These are phyloP conservation scores for Parascedosporium putredinis DNA, from an alignment of 2,329 filamentous ascomycete genomes.

Conservation along the genomic window DNA sequence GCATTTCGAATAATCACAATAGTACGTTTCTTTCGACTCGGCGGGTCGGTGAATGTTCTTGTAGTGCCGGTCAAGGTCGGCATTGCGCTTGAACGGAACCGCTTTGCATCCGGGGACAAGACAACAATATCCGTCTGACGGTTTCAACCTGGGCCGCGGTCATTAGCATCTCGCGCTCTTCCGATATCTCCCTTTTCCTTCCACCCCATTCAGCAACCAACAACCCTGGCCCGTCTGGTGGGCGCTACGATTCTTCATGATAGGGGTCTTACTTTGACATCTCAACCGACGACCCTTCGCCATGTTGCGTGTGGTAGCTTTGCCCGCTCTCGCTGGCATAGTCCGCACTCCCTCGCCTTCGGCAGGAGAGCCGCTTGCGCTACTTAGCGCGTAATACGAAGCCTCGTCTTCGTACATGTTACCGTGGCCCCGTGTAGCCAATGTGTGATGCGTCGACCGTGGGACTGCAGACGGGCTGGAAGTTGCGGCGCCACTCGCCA, in stretches of 20 bases:
- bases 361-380: neutral
- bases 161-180: neutral
- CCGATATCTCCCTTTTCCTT: too few species aligned
- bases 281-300: neutral
- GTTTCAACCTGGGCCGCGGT: neutral
- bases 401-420: neutral
- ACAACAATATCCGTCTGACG: constrained; percentile 19
- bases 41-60: constrained; percentile 35
- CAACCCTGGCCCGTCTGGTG: too few species aligned
- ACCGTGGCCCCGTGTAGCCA: neutral
- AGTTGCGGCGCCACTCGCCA: too few species aligned
- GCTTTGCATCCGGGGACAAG: constrained; percentile 29
- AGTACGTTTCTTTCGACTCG: constrained; percentile 29
- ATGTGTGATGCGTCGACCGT: too few species aligned
- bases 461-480: too few species aligned
- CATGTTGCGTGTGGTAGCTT: neutral
- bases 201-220: too few species aligned
- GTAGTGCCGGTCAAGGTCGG: constrained; percentile 45
- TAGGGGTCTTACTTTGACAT: too few species aligned
- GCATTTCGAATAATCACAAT: constrained; percentile 43
- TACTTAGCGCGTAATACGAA: neutral
- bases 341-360: neutral
- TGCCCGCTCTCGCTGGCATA: neutral
- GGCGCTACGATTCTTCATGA: too few species aligned
- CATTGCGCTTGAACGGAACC: constrained; percentile 38